A percentile compares a stretch with the other conserved stretches of the same genome.
Evolutionary conservation across 2,329 filamentous ascomycete species (phyloP).

Genomic region (Ceratocystis ficicola): DNA sequence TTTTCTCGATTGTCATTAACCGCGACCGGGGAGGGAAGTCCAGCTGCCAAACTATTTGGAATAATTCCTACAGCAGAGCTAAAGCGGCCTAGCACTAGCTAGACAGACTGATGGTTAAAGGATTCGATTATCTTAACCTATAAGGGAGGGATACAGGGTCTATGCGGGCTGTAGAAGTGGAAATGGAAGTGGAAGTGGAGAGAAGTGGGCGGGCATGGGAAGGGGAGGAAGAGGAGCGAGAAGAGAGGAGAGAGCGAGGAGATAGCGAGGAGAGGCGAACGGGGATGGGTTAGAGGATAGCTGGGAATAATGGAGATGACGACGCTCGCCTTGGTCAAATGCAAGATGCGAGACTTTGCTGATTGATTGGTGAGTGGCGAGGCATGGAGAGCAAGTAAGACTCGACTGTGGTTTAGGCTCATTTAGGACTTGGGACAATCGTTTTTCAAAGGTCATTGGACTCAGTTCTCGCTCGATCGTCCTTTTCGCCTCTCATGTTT

Average conservation of each 20-base stretch:
- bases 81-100: background rate
- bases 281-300: background rate
- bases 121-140: background rate
- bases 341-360: too few species aligned
- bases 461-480: too few species aligned
- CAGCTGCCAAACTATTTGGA: conserved; percentile 2
- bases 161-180: background rate
- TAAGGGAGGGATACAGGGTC: conserved; percentile 8
- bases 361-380: too few species aligned
- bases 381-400: too few species aligned
- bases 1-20: background rate
- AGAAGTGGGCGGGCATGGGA: too few species aligned
- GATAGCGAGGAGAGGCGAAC: background rate
- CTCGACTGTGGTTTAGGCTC: too few species aligned
- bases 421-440: too few species aligned
- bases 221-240: background rate
- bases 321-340: background rate
- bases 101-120: background rate
- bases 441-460: too few species aligned
- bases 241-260: background rate
- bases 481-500: too few species aligned
- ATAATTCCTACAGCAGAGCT: background rate
- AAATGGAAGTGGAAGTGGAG: too few species aligned
- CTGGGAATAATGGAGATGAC: background rate
- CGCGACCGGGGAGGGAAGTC: background rate